phyloP scores from a whole-genome alignment of 257 asterid genomes.

The Nicotiana tomentosiformis region DNA sequence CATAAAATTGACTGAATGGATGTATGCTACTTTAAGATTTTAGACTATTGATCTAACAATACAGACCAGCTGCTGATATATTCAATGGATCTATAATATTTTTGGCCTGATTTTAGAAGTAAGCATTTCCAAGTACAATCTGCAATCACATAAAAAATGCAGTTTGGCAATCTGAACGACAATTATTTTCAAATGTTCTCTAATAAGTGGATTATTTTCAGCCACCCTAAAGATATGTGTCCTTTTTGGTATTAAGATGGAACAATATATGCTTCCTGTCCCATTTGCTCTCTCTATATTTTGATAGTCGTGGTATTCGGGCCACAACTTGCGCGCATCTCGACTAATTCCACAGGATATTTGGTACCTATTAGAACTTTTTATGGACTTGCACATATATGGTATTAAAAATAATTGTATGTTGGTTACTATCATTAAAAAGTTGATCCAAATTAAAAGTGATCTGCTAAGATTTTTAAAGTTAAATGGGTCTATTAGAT shows the following conservation, averaged over 20 bases:
- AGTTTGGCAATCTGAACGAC: neutral
- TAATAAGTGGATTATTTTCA: neutral
- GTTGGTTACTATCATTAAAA: too few species aligned
- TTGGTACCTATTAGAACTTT: too few species aligned
- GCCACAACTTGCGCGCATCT: too few species aligned
- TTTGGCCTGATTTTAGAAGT: neutral
- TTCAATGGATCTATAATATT: neutral
- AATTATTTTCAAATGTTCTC: neutral
- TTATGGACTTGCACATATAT: too few species aligned
- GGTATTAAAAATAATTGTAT: too few species aligned
- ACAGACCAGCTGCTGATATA: neutral
- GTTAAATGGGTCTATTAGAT: too few species aligned
- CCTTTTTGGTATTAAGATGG: neutral
- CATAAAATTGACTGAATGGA: neutral
- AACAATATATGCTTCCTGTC: neutral
- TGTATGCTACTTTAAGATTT: neutral
- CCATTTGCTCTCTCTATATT: too few species aligned
- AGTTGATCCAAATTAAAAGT: too few species aligned
- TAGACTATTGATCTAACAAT: neutral
- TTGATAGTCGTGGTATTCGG: too few species aligned
- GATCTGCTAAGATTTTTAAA: too few species aligned
- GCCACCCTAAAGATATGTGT: neutral
- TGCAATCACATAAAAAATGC: neutral
- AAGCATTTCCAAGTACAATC: neutral
- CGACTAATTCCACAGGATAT: too few species aligned